phyloP scores from a whole-genome alignment of 2,329 filamentous ascomycete genomes.

The Pestalotiopsis sp. region DNA sequence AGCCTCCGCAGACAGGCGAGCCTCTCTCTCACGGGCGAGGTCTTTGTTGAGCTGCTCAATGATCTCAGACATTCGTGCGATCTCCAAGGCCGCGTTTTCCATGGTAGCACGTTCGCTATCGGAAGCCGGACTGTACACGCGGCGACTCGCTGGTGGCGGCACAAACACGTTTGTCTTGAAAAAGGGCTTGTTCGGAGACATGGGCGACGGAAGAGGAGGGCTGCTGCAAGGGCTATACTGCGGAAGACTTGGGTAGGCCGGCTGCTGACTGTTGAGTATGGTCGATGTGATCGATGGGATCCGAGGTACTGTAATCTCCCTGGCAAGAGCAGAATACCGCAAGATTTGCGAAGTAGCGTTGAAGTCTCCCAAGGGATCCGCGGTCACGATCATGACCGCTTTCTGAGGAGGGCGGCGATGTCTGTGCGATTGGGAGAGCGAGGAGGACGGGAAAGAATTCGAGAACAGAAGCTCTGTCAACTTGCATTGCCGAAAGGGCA shows the following conservation, averaged over 20 bases:
- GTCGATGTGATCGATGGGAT: constrained; percentile 81
- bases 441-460: constrained; percentile 77
- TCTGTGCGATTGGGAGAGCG: constrained; percentile 45
- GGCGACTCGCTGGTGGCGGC: constrained; percentile 39
- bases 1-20: constrained; percentile 72
- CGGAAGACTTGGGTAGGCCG: constrained; percentile 18
- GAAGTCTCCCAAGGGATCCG: constrained; percentile 90
- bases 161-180: constrained; percentile 47
- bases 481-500: constrained; percentile 83
- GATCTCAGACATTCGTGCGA: constrained; percentile 76
- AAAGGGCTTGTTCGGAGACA: constrained; percentile 38
- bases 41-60: constrained; percentile 74
- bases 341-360: constrained; percentile 97
- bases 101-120: constrained; percentile 70
- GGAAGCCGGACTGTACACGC: constrained; percentile 39
- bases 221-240: constrained; percentile 25
- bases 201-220: constrained; percentile 31
- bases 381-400: constrained; percentile 94
- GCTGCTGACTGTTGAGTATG: constrained; percentile 49
- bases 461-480: constrained; percentile 84
- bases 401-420: constrained; percentile 74
- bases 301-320: constrained; percentile 89
- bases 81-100: constrained; percentile 79
- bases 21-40: constrained; percentile 71
- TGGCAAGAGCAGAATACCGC: constrained; percentile 88